These are phyloP conservation scores for Suillus alpinus DNA, from an alignment of 768 basidiomycete species.

Conservation along the genomic window DNA sequence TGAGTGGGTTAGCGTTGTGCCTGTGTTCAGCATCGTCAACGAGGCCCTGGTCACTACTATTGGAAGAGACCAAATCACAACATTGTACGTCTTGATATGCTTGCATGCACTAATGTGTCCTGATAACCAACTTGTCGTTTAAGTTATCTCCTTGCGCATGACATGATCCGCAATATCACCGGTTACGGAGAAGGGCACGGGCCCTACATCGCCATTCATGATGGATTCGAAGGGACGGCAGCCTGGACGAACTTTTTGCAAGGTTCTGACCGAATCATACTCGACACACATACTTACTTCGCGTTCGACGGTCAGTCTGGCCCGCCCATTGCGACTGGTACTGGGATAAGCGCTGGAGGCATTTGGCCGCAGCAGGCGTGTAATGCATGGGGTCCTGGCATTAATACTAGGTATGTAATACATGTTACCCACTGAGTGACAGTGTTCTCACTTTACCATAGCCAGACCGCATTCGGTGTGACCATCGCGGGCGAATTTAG, in stretches of 20 bases:
- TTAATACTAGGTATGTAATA: conserved; percentile 48
- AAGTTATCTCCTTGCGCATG: conserved; percentile 57
- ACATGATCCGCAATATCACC: conserved; percentile 69
- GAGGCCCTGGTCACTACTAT: conserved; percentile 54
- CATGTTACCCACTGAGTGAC: conserved; percentile 20
- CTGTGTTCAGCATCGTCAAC: conserved; percentile 62
- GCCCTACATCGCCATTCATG: conserved; percentile 58
- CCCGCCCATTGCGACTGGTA: conserved; percentile 33
- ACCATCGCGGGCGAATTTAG: conserved; percentile 78
- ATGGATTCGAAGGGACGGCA: conserved; percentile 50
- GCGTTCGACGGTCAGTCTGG: conserved; percentile 46
- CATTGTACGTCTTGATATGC: conserved; percentile 49
- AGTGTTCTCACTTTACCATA: conserved; percentile 15
- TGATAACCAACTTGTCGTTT: conserved; percentile 1
- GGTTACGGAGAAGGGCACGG: conserved; percentile 67
- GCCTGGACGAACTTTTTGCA: conserved; percentile 49
- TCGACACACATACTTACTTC: conserved; percentile 72
- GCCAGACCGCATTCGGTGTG: conserved; percentile 60
- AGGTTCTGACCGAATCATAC: conserved; percentile 58
- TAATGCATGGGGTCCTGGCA: conserved; percentile 51
- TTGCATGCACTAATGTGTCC: background rate
- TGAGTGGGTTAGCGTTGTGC: conserved; percentile 61
- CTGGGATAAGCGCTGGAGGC: conserved; percentile 37
- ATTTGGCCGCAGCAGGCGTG: conserved; percentile 53
- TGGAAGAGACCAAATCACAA: conserved; percentile 49